These are phyloP conservation scores for Monotropa hypopitys DNA, from an alignment of 179 eudicot species.

Conservation along the genomic window DNA sequence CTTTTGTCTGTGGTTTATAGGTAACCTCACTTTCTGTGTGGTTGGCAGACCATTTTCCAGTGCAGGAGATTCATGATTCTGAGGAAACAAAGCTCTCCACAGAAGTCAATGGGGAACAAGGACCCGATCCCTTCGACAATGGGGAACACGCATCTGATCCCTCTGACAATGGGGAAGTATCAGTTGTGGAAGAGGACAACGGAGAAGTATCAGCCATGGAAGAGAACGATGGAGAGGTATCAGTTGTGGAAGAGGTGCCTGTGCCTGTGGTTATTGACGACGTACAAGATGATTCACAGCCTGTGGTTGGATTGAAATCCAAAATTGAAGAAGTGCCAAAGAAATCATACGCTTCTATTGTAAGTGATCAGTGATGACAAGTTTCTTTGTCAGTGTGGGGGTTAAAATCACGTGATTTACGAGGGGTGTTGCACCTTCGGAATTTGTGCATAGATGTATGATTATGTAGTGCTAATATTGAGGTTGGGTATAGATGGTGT, in stretches of 20 bases:
- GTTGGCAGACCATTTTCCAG: slow-evolving; percentile 28
- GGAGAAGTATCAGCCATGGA: slow-evolving; percentile 33
- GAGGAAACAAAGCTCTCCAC: slow-evolving; percentile 25
- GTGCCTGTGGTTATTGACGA: slow-evolving; percentile 57
- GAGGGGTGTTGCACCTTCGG: neutral
- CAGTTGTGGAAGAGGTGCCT: slow-evolving; percentile 48
- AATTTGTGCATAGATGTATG: neutral
- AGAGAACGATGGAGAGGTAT: slow-evolving; percentile 43
- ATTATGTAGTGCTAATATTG: neutral
- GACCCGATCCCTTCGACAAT: slow-evolving; percentile 29
- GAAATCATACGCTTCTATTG: slow-evolving; percentile 89
- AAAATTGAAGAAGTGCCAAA: slow-evolving; percentile 57
- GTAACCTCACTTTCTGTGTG: neutral
- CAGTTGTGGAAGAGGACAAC: slow-evolving; percentile 39
- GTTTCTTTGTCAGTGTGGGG: neutral
- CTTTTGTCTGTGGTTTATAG: neutral
- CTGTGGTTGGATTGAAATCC: slow-evolving; percentile 30
- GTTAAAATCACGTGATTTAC: neutral
- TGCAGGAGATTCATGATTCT: slow-evolving; percentile 32
- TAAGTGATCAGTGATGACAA: slow-evolving; percentile 45
- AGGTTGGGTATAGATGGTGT: neutral
- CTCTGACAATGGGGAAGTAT: slow-evolving; percentile 36
- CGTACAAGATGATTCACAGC: slow-evolving; percentile 27
- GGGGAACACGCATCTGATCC: slow-evolving; percentile 35
- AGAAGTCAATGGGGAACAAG: slow-evolving; percentile 38